Evolutionary conservation across 495 filamentous ascomycete genomes (phyloP).

Genomic region (Aspergillus saccharolyticus): DNA sequence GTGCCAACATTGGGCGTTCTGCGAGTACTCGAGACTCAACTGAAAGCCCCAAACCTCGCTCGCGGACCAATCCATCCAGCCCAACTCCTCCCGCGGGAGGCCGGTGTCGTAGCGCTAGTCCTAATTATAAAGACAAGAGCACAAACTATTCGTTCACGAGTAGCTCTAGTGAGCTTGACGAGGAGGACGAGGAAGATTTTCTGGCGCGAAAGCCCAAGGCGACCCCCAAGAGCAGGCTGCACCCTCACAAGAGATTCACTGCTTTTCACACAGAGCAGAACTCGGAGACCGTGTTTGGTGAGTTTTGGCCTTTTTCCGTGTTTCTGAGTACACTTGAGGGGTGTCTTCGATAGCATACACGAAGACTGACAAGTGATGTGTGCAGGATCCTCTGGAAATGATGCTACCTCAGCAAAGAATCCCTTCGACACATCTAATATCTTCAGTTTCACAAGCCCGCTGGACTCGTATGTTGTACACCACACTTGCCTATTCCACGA

Average conservation of each 20-base stretch:
- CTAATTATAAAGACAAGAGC: constrained; percentile 26
- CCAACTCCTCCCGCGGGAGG: constrained; percentile 24
- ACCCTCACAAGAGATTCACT: constrained; percentile 31
- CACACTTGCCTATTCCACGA: neutral
- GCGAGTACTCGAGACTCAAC: constrained; percentile 43
- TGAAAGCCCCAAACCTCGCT: constrained; percentile 23
- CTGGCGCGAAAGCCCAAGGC: constrained; percentile 35
- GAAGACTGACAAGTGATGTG: constrained; percentile 3
- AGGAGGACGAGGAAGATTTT: constrained; percentile 20
- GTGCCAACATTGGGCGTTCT: constrained; percentile 40
- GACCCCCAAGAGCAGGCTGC: constrained; percentile 40
- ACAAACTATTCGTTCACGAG: constrained; percentile 27
- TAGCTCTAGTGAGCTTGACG: constrained; percentile 36
- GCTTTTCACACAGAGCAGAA: constrained; percentile 26
- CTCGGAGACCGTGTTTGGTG: constrained; percentile 29
- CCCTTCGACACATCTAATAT: constrained; percentile 16
- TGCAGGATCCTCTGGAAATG: constrained; percentile 40
- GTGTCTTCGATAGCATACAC: neutral
- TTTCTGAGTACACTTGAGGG: neutral
- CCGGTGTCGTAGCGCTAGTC: constrained; percentile 39
- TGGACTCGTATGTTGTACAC: constrained; percentile 18
- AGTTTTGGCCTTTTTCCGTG: constrained; percentile 13
- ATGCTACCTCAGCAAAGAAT: constrained; percentile 26
- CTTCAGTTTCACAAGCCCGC: constrained; percentile 14
- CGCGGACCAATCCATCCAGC: constrained; percentile 35